Evolutionary conservation across 1,284 basidiomycete species (phyloP), one percentile per base, ranked within the genome.

Genomic region (Boletus smithii): DNA sequence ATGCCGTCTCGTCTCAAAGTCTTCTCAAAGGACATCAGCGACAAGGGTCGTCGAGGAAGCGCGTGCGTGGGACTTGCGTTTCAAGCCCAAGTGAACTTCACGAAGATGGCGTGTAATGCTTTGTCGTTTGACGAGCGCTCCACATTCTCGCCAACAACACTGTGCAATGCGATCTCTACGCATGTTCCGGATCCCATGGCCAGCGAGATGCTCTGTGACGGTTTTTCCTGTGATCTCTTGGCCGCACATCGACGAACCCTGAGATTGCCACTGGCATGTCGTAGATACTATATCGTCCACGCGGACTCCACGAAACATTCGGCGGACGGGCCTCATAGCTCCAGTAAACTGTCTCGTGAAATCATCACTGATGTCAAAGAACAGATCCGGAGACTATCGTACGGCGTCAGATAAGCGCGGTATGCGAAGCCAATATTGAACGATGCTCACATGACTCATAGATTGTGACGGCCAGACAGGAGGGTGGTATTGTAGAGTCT

Each of bases 141-240:
- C 24, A 5, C 61, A 63, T 4, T 2, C 49, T 0, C 0, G 11
- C 63, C 61, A 60, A 5, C 9, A 8, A 29, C 63, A 64, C 3
- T 18, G 17, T 3, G 42, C 33, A 5, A 3, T 0, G 6, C 0
- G 0, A 13, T 37, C 10, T 30, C 29, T 57, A 3, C 4, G 23
- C 43, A 62, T 47, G 0, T 16, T 6, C 1, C 7, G 26, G 11
- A 62, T 48, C 1, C 58, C 51, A n/a, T 62, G 60, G 0, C 23
- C 9, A 1, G 39, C 37, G 3, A 64, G 50, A 24, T 66, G 62
- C 22, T 14, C 11, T 10, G 44, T n/a, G 3, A 50, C 11, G 3
- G 38, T 34, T 20, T 3, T 0, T 2, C 16, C 2, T 1, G 22
- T 40, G 16, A 64, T 29, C 7, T 2, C 7, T 17, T 44, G 29